phyloP scores from a whole-genome alignment of 2,329 filamentous ascomycete species.

The Talaromyces pinophilus region DNA sequence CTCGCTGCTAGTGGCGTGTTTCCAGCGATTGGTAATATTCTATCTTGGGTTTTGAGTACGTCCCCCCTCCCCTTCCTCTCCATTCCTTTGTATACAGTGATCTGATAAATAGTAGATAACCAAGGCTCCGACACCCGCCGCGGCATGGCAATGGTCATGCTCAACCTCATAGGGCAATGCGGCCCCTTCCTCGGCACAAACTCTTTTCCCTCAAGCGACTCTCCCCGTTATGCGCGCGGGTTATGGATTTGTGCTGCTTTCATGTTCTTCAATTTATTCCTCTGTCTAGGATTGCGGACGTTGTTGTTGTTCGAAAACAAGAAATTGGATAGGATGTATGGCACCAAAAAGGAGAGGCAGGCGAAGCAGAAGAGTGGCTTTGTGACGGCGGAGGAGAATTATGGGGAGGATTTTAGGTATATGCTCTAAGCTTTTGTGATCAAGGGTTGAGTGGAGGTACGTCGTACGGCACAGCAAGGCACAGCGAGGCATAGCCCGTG shows the following conservation, averaged over 20 bases:
- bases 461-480: neutral
- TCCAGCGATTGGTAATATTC: slow-evolving; percentile 67
- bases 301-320: slow-evolving; percentile 63
- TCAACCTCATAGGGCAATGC: slow-evolving; percentile 67
- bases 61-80: slow-evolving; percentile 7
- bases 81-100: neutral
- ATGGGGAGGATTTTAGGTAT: slow-evolving; percentile 42
- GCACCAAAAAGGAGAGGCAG: slow-evolving; percentile 27
- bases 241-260: slow-evolving; percentile 63
- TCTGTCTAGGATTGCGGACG: slow-evolving; percentile 57
- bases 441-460: neutral
- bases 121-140: slow-evolving; percentile 68
- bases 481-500: slow-evolving; percentile 8
- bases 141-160: slow-evolving; percentile 65
- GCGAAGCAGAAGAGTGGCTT: slow-evolving; percentile 25
- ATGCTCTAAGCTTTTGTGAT: slow-evolving; percentile 32
- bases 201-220: slow-evolving; percentile 57
- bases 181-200: slow-evolving; percentile 65
- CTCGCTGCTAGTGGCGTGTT: slow-evolving; percentile 64
- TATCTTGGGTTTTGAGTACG: slow-evolving; percentile 65
- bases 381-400: slow-evolving; percentile 42
- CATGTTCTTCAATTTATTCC: slow-evolving; percentile 59
- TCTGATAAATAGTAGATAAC: slow-evolving; percentile 53
- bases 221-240: slow-evolving; percentile 56
- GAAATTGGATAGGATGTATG: slow-evolving; percentile 56